These are phyloP conservation scores for Sodiomyces alkalinus DNA, from an alignment of 2,329 filamentous ascomycete genomes.

Conservation along the genomic window DNA sequence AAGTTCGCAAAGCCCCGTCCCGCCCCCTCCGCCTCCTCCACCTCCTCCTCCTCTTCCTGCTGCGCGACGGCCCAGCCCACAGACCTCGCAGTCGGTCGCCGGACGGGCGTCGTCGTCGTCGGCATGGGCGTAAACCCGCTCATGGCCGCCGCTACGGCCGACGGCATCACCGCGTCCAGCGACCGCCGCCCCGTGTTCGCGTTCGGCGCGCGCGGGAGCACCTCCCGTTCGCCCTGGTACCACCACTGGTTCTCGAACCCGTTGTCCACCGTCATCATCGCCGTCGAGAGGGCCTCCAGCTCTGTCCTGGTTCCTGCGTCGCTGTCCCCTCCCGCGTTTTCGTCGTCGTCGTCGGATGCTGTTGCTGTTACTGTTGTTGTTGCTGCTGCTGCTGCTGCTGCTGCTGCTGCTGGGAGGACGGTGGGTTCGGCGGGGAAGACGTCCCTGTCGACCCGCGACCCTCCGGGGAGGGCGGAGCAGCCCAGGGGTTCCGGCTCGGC, in stretches of 20 bases:
- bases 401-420: slow-evolving; percentile 22
- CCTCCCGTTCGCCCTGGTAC: slow-evolving; percentile 26
- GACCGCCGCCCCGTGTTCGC: neutral
- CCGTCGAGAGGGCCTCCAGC: slow-evolving; percentile 32
- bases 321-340: slow-evolving; percentile 6
- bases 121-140: no score
- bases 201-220: slow-evolving; percentile 5
- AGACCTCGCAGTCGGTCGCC: slow-evolving; percentile 6
- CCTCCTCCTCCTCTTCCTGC: no score
- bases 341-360: slow-evolving; percentile 9
- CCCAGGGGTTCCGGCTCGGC: slow-evolving; percentile 15
- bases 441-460: slow-evolving; percentile 7
- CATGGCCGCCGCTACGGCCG: slow-evolving; percentile 62
- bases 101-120: no score
- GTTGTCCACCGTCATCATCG: slow-evolving; percentile 42
- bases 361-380: no score
- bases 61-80: slow-evolving; percentile 14
- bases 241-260: slow-evolving; percentile 44
- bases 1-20: no score
- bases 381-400: no score
- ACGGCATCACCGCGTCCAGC: slow-evolving; percentile 38
- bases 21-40: no score
- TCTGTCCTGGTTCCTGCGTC: no score
- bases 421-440: slow-evolving; percentile 23
- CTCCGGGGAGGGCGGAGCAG: slow-evolving; percentile 12